Evolutionary conservation across 2,329 filamentous ascomycete genomes (phyloP).

Genomic region (Aschersonia sp.): DNA sequence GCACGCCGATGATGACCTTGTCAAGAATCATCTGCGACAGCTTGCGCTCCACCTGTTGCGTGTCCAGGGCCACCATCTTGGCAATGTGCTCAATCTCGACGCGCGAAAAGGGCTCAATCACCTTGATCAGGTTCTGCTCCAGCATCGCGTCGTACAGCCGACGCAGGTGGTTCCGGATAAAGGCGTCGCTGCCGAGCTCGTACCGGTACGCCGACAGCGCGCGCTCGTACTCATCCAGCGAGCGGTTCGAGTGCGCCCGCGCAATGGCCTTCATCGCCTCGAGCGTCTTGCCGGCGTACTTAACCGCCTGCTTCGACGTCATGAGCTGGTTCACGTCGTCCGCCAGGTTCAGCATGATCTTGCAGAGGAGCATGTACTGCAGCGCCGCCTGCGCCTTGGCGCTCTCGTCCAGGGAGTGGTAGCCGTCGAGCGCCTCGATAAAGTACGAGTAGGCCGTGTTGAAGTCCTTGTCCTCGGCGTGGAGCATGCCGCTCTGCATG

Average conservation of each 20-base stretch:
- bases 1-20: conserved; percentile 93
- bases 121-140: conserved; percentile 98
- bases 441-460: conserved; percentile 98
- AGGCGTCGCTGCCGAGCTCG: conserved; percentile 85
- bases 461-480: conserved; percentile 97
- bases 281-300: conserved; percentile 88
- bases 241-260: conserved; percentile 86
- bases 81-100: conserved; percentile 96
- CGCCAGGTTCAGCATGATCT: conserved; percentile 96
- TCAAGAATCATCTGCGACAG: conserved; percentile 99
- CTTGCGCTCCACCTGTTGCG: conserved; percentile 93
- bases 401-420: conserved; percentile 81
- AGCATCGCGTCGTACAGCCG: conserved; percentile 96
- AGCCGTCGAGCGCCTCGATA: conserved; percentile 95
- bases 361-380: conserved; percentile 99
- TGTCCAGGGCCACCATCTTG: conserved; percentile 93
- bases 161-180: conserved; percentile 93
- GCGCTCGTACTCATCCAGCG: conserved; percentile 91
- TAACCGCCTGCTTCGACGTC: conserved; percentile 89
- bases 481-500: conserved; percentile 98
- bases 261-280: conserved; percentile 99
- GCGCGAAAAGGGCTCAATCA: conserved; percentile 95
- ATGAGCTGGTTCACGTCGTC: conserved; percentile 95
- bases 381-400: conserved; percentile 87
- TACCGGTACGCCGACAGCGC: conserved; percentile 81